Base-by-base conservation (phyloP, 2,329 filamentous ascomycete species). In the Epichloe hybrida region DNA sequence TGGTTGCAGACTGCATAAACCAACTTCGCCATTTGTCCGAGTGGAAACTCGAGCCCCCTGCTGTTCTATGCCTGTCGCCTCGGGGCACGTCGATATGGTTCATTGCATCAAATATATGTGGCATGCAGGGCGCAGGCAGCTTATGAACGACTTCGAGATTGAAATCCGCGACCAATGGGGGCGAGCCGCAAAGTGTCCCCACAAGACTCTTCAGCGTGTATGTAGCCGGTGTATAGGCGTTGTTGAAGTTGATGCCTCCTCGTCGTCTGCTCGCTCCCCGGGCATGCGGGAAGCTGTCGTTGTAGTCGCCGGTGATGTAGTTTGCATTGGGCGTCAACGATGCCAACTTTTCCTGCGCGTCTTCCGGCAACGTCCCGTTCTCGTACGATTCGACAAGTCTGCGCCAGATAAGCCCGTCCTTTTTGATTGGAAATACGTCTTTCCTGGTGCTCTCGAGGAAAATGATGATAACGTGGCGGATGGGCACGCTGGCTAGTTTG, bases 401-500 rank as follows among this genome's bases (percentile, higher is more conserved):
- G 4, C 67, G 58, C 54, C 63, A 67, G 17, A 72, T 66, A 37
- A 68, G 53, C 5, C 66, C 67, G 1, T 64, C 59, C 50, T 68
- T 68, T 38, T 71, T 70, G 27, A 73, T 55, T 0, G 71, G 71
- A 27, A 73, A 73, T 3, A 73, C 64, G 47, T 73, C 71, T 3
- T 67, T 67, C 20, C 71, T 64, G 0, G 69, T 72, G 42, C 70
- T 72, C 50, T 73, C 71, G 2, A 73, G 59, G n/a, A 70, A 63
- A 2, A 73, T 50, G n/a, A 72, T 53, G 12, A 73, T 57, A 4
- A 73, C 61, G 50, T 73, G 69, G 46, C 69, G 69, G 50, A 73
- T 67, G 9, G 64, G 62, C 6, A 71, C 58, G 1, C 59, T 55
- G 7, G 54, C 37, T 5, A 68, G 49, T 40, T 58, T 59, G 7